phyloP scores from a whole-genome alignment of 139 green algal genomes.

The Diplosphaera chodatii region DNA sequence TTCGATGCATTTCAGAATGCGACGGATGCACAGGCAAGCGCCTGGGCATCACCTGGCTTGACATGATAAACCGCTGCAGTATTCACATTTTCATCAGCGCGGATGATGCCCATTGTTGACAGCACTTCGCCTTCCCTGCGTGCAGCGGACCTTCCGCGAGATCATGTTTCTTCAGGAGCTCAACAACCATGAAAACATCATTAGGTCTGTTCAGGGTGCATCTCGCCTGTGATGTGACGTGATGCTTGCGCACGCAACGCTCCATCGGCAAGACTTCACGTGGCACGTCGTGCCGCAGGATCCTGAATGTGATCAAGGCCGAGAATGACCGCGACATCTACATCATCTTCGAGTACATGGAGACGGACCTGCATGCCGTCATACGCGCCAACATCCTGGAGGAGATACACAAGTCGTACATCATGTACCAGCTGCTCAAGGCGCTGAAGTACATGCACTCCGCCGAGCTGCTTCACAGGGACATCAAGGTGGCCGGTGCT shows the following conservation, averaged over 20 bases:
- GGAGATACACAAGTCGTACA: conserved; percentile 97
- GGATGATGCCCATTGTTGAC: too few species aligned
- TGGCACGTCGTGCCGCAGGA: conserved; percentile 38
- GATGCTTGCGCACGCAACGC: too few species aligned
- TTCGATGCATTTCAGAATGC: conserved; percentile 98
- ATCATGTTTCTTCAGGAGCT: conserved; percentile 98
- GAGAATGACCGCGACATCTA: conserved; percentile 96
- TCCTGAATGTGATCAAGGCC: conserved; percentile 92
- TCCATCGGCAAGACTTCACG: too few species aligned
- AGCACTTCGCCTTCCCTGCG: background rate
- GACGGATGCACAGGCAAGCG: conserved; percentile 86
- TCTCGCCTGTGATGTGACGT: too few species aligned
- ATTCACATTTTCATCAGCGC: too few species aligned
- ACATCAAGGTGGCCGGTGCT: conserved; percentile 98
- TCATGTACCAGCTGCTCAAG: conserved; percentile 99
- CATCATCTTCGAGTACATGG: conserved; percentile 98
- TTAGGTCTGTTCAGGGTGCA: too few species aligned
- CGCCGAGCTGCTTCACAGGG: conserved; percentile 88
- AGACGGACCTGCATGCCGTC: conserved; percentile 92
- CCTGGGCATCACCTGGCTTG: too few species aligned
- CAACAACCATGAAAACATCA: conserved; percentile 91
- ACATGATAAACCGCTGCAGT: too few species aligned
- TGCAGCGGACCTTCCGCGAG: conserved; percentile 93
- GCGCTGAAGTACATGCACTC: conserved; percentile 97
- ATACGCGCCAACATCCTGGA: conserved; percentile 94